These are phyloP conservation scores for Penicillium argentinense DNA, from an alignment of 495 filamentous ascomycete genomes.

Conservation along the genomic window DNA sequence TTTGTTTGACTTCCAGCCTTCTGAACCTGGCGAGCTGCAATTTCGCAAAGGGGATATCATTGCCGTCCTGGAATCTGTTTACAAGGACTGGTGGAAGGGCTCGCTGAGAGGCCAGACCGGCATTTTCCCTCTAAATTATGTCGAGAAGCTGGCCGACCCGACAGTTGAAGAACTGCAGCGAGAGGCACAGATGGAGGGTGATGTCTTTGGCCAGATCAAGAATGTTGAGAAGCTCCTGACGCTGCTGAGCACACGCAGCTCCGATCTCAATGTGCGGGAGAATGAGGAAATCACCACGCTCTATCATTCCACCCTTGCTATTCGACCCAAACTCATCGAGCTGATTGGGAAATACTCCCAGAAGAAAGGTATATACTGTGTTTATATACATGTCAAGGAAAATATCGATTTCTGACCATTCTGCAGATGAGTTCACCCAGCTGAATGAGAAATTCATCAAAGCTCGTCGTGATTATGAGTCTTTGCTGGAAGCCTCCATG, in stretches of 20 bases:
- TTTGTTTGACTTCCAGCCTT: slow-evolving; percentile 90
- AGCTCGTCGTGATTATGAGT: slow-evolving; percentile 92
- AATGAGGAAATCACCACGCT: slow-evolving; percentile 92
- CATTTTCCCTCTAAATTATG: slow-evolving; percentile 98
- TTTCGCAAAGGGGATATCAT: slow-evolving; percentile 98
- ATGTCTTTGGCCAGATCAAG: slow-evolving; percentile 98
- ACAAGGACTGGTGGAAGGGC: slow-evolving; percentile 99
- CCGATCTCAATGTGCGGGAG: slow-evolving; percentile 80
- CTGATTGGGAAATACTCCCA: slow-evolving; percentile 98
- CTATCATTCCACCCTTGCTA: slow-evolving; percentile 91
- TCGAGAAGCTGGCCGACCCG: slow-evolving; percentile 93
- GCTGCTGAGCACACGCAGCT: slow-evolving; percentile 88
- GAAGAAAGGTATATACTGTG: slow-evolving; percentile 75
- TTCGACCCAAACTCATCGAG: slow-evolving; percentile 95
- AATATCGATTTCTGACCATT: slow-evolving; percentile 18
- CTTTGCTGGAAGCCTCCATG: slow-evolving; percentile 94
- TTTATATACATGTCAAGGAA: background rate
- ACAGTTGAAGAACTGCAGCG: slow-evolving; percentile 92
- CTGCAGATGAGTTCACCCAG: slow-evolving; percentile 90
- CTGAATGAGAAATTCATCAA: slow-evolving; percentile 99
- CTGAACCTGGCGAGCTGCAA: slow-evolving; percentile 89
- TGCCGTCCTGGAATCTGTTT: slow-evolving; percentile 94
- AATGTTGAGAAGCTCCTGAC: slow-evolving; percentile 97
- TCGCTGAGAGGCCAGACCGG: slow-evolving; percentile 91
- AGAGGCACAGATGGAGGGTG: slow-evolving; percentile 95